phyloP scores from a whole-genome alignment of 1,139 yeast species.

The Scheffersomyces cryptocercus region DNA sequence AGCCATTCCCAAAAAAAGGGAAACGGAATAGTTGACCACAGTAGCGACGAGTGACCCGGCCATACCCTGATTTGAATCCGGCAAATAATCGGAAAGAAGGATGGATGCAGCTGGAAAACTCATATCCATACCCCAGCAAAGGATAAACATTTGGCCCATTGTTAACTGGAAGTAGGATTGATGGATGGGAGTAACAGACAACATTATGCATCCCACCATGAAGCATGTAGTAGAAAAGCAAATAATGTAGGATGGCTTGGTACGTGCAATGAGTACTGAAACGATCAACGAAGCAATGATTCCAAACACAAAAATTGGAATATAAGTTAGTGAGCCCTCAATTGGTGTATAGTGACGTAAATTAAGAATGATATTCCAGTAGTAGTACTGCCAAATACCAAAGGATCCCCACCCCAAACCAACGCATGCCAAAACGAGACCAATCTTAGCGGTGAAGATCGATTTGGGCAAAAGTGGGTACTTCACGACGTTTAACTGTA shows the following conservation, averaged over 20 bases:
- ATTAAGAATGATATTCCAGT: slow-evolving; percentile 44
- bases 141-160: slow-evolving; percentile 48
- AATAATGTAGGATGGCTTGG: slow-evolving; percentile 47
- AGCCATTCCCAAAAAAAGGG: slow-evolving; percentile 53
- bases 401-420: slow-evolving; percentile 61
- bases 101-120: slow-evolving; percentile 60
- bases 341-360: slow-evolving; percentile 47
- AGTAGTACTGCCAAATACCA: slow-evolving; percentile 52
- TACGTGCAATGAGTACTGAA: slow-evolving; percentile 39
- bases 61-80: slow-evolving; percentile 57
- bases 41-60: slow-evolving; percentile 60
- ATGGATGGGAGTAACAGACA: slow-evolving; percentile 49
- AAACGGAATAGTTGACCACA: slow-evolving; percentile 54
- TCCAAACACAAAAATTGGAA: slow-evolving; percentile 49
- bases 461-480: slow-evolving; percentile 50
- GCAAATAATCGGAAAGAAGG: slow-evolving; percentile 50
- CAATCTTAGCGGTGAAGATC: slow-evolving; percentile 39
- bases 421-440: slow-evolving; percentile 35
- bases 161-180: slow-evolving; percentile 48
- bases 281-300: slow-evolving; percentile 46
- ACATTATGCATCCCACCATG: slow-evolving; percentile 47
- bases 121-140: slow-evolving; percentile 61
- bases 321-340: slow-evolving; percentile 43
- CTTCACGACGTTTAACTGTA: slow-evolving; percentile 26
- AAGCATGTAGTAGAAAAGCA: slow-evolving; percentile 47